Base-by-base conservation (phyloP, 768 basidiomycete species). In the Trametes elegans region DNA sequence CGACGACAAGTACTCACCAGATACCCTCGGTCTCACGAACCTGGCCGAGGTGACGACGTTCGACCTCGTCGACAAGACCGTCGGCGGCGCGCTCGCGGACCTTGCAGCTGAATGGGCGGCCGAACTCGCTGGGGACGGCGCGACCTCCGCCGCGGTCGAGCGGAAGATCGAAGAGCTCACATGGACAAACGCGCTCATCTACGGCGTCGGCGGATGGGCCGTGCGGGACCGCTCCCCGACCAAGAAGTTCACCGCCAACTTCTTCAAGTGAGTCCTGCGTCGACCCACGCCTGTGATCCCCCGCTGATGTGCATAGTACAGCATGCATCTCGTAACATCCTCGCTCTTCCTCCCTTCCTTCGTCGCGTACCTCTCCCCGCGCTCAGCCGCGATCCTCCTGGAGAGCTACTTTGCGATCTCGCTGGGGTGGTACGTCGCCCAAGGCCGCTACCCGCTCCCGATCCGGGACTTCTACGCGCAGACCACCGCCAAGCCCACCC, bases 311-410 rank as follows among this genome's bases (percentile, higher is more conserved):
- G n/a, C n/a, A n/a, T n/a, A n/a, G n/a, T n/a, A n/a, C 34, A 88
- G 85, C 13, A 81, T 85, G 71, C 88, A 83, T 59, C 69, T 84
- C 2, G 77, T 88, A 32, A 90, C 87, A 0, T 86, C 85, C 5
- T 74, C 80, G 4, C 63, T 86, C 19, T 86, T 88, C 73, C 63
- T 87, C 24, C 74, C 81, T 0, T 78, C 84, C 1, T 53, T 83
- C 38, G 60, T 77, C 31, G 60, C 64, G 10, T 45, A 53, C 8
- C 64, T 66, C 56, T 66, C 73, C 5, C 74, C 74, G 0, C 36
- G 66, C 0, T 81, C 80, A 0, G 77, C 81, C 53, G 72, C 71
- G 3, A 66, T 79, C 14, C 71, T 89, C 14, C 74, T 90, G 18
- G 79, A 78, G 7, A 71, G 76, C 2, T 86, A 85, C 69, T 78